phyloP scores from a whole-genome alignment of 129 eudicot species.

The Silybum marianum region DNA sequence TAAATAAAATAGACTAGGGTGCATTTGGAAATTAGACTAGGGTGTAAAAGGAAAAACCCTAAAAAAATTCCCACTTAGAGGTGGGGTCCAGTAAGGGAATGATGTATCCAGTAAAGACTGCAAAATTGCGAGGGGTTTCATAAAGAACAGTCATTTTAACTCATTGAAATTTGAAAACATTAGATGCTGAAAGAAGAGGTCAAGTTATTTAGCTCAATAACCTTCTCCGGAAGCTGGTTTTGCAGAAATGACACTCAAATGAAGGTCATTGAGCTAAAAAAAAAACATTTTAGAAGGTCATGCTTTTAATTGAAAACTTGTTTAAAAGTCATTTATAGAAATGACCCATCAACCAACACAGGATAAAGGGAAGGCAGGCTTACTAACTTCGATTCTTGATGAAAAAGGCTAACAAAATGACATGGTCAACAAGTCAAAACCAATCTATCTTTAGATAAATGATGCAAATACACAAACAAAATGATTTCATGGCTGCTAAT shows the following conservation, averaged over 20 bases:
- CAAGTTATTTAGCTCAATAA: not conserved
- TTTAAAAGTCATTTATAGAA: not conserved
- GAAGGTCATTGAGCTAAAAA: not conserved
- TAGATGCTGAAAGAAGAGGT: not conserved
- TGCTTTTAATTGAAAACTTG: not conserved
- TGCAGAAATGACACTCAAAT: not conserved
- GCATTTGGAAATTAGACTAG: no score
- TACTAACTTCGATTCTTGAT: not conserved
- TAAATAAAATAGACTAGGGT: no score
- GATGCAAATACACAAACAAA: not conserved
- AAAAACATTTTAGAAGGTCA: not conserved
- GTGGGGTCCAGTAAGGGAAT: no score
- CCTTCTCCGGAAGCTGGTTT: not conserved
- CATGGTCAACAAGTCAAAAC: not conserved
- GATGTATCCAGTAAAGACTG: not conserved
- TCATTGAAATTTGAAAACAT: not conserved
- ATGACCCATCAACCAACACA: not conserved
- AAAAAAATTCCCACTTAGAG: no score
- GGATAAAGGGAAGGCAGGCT: not conserved
- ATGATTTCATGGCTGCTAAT: not conserved
- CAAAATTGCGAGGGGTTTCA: not conserved
- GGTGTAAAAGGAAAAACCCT: no score
- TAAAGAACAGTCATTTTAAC: not conserved
- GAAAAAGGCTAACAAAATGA: not conserved
- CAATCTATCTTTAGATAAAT: not conserved